These are phyloP conservation scores for Russula dissimulans DNA, from an alignment of 768 basidiomycete species.

Conservation along the genomic window DNA sequence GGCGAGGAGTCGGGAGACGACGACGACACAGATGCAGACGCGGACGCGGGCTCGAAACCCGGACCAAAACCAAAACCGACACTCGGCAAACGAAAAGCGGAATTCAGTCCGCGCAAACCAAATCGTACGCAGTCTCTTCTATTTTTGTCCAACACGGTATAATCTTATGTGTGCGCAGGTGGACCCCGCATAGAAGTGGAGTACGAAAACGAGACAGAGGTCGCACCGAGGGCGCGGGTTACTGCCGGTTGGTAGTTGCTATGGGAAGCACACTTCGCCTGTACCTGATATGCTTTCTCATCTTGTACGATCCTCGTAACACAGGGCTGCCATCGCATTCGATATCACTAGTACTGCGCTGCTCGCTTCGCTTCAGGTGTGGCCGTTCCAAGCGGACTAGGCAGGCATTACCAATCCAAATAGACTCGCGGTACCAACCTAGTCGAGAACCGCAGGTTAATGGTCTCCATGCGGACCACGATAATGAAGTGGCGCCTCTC, in stretches of 20 bases:
- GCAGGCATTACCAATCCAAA: background rate
- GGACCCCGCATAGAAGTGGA: conserved; percentile 15
- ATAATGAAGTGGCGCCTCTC: no score
- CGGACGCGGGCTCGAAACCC: background rate
- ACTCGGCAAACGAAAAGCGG: conserved; percentile 12
- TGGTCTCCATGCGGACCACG: background rate
- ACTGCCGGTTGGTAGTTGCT: conserved; percentile 10
- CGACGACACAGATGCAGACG: background rate
- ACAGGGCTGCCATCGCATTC: background rate
- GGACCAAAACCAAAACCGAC: conserved; percentile 3
- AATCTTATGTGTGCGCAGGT: background rate
- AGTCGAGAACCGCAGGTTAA: background rate
- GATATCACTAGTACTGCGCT: background rate
- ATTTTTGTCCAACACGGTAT: background rate
- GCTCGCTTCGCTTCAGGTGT: background rate
- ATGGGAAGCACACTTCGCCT: background rate
- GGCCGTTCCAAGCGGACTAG: background rate
- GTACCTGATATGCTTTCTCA: background rate
- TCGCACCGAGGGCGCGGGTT: conserved; percentile 1
- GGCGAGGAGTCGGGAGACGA: conserved; percentile 8
- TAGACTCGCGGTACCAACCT: background rate
- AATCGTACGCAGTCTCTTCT: conserved; percentile 2
- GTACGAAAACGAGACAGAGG: conserved; percentile 13
- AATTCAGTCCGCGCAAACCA: conserved; percentile 10
- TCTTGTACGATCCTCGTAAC: background rate